Evolutionary conservation across 2,329 filamentous ascomycete genomes (phyloP), one percentile per base, ranked within the genome.

Genomic region (Colletotrichum chlorophyti): DNA sequence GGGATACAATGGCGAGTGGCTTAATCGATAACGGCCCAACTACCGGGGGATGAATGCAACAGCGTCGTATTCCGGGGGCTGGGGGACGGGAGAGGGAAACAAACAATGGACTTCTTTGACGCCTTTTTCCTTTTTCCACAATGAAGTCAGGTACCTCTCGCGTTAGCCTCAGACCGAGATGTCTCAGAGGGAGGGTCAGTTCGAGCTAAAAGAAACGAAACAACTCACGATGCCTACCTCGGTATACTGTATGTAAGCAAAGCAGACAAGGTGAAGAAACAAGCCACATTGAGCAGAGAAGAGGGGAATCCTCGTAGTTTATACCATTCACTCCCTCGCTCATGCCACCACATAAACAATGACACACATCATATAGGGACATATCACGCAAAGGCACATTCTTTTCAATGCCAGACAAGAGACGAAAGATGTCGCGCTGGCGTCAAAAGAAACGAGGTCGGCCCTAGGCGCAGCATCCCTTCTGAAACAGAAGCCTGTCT

Each of bases 401-500:
- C n/a, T n/a, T n/a, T n/a, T n/a, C n/a, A n/a, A 37, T 11, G 21
- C 34, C 40, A 51, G 21, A 32, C 40, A 41, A 58, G 45, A 53
- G 58, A 42, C 58, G 41, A 60, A 49, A 47, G 42, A 58, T 27
- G 53, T 58, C 53, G 58, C 43, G 51, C 53, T n/a, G 45, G 34
- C 45, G 29, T 38, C 21, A 35, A 26, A 31, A 46, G 21, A 35
- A n/a, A 34, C 46, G 58, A 60, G 53, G 58, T 58, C 41, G 45
- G 17, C 53, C 58, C 58, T 24, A 53, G 53, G 41, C 46, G 34
- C 23, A 37, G 42, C 19, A 47, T 51, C 53, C 24, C 34, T 58
- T 58, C 53, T 60, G 58, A 60, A 60, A 60, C 58, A 47, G 35
- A 21, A 58, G 53, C 58, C 53, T 60, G 53, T 53, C 58, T 58